Base-by-base conservation (phyloP, 2,329 filamentous ascomycete genomes). In the Rhynchosporium secalis region DNA sequence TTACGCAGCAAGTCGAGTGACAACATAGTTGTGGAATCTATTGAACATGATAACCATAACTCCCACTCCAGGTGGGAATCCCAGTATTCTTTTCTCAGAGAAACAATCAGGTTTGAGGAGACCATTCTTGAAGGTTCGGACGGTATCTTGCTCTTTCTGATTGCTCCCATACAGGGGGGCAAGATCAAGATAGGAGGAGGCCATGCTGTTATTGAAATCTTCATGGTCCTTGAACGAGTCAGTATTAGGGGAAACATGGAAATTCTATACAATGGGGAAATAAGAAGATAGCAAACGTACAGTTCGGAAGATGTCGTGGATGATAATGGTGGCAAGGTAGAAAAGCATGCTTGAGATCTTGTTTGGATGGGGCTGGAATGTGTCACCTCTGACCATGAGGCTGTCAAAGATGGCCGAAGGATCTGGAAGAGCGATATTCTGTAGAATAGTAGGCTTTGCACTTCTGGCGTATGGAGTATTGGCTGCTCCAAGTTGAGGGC, bases 1-100 rank as follows among this genome's bases (percentile, higher is more conserved):
- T 67, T 60, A 73, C 71, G 82, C 78, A 0, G 90, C 90, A 20
- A 97, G 79, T 64, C 94, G 89, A 59, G 86, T 83, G 1, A 90
- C 92, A 0, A 92, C 85, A 67, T 95, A 83, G 76, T 98, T 97
- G 76, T 97, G 94, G 55, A 70, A 72, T 54, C 86, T 77, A 70
- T 88, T 89, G 76, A 92, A 88, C 89, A 92, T 91, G 75, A 93
- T 82, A 33, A 93, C 76, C 3, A 93, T 71, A 4, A 90, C 86
- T 61, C 85, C 83, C 4, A 90, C 88, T 12, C 89, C 88, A 0
- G 90, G 87, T 0, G 90, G 90, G 70, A 90, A 87, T 9, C 85
- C 87, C 29, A 88, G 76, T 2, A 92, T 77, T 59, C 90, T 82
- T 75, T 86, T 86, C 71, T 92, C 88, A 2, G 87, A 85, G 67